Conservation (phyloP, 2,329 filamentous ascomycete genomes). For the Aspergillus novofumigatus region DNA sequence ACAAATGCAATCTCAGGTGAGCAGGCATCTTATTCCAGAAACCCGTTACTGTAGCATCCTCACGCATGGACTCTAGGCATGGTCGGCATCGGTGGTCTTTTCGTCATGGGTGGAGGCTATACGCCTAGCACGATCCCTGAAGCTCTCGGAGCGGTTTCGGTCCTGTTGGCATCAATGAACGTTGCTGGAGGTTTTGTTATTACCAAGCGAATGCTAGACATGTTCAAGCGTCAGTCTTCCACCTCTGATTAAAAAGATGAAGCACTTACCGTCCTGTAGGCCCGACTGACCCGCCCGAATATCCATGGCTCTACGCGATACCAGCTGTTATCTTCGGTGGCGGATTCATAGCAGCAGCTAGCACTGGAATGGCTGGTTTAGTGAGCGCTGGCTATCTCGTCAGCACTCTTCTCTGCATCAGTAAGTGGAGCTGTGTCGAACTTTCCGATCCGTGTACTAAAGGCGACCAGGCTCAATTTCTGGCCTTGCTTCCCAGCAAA, state of each 20-base stretch:
- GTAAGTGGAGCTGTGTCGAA: conserved; percentile 25
- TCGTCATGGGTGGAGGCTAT: conserved; percentile 80
- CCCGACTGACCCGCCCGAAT: conserved; percentile 81
- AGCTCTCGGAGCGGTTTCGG: conserved; percentile 70
- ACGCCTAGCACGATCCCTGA: conserved; percentile 76
- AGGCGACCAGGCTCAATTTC: conserved; percentile 59
- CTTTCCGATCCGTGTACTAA: not conserved
- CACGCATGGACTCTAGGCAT: conserved; percentile 49
- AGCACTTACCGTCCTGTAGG: conserved; percentile 41
- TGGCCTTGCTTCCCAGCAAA: conserved; percentile 74
- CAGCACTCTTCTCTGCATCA: conserved; percentile 79
- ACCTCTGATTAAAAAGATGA: not conserved
- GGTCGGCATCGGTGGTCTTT: conserved; percentile 84
- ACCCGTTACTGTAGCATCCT: conserved; percentile 4
- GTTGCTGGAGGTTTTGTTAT: conserved; percentile 86
- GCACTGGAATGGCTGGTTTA: conserved; percentile 76
- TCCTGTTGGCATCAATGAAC: conserved; percentile 82
- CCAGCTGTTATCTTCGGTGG: conserved; percentile 74
- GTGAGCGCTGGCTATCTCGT: conserved; percentile 85
- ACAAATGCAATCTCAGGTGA: conserved; percentile 84
- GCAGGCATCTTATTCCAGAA: conserved; percentile 1
- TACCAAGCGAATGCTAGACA: conserved; percentile 89
- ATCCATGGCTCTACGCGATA: conserved; percentile 79
- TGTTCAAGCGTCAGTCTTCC: conserved; percentile 66
- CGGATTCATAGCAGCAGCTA: conserved; percentile 74